Conservation (phyloP, 208 protist genomes). For the Kentomonas sorsogonicus region DNA sequence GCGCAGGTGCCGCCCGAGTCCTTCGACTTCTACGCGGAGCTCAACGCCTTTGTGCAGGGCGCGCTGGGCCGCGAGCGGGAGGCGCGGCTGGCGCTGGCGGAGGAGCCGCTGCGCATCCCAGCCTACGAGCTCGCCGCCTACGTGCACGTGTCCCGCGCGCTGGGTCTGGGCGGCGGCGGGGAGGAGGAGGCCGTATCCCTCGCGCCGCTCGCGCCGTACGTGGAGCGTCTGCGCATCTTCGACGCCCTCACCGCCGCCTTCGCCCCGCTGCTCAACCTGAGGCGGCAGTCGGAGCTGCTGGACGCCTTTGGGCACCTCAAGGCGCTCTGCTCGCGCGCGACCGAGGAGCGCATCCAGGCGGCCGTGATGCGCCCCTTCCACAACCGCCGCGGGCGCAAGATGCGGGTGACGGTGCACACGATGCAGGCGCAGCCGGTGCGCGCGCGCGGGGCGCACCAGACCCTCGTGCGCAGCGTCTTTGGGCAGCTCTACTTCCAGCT, state of each 20-base stretch:
- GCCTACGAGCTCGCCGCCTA: conserved; percentile 69
- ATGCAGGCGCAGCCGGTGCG: conserved; percentile 71
- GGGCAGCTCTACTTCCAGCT: conserved; percentile 85
- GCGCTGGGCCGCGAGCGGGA: conserved; percentile 18
- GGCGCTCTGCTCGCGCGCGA: conserved; percentile 61
- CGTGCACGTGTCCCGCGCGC: conserved; percentile 36
- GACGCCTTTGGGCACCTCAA: conserved; percentile 78
- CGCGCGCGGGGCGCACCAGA: conserved; percentile 48
- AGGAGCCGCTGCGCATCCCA: conserved; percentile 22
- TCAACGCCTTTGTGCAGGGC: conserved; percentile 64
- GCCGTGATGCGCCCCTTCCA: conserved; percentile 78
- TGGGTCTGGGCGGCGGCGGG: conserved; percentile 51
- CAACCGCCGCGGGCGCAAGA: conserved; percentile 54
- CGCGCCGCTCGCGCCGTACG: conserved; percentile 56
- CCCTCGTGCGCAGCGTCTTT: conserved; percentile 79
- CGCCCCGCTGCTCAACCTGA: conserved; percentile 72
- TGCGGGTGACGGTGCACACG: conserved; percentile 78
- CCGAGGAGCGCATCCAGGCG: conserved; percentile 69
- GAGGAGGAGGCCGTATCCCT: conserved; percentile 52
- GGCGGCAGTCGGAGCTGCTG: conserved; percentile 65
- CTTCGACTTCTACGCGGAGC: conserved; percentile 74
- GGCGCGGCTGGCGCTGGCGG: neutral
- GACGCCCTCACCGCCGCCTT: conserved; percentile 69
- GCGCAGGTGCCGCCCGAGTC: conserved; percentile 25
- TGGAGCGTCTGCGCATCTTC: conserved; percentile 57